A percentile compares a stretch with the other conserved stretches of the same genome.
Evolutionary conservation across 768 basidiomycete species (phyloP).

Genomic region (Lyophyllum atratum): DNA sequence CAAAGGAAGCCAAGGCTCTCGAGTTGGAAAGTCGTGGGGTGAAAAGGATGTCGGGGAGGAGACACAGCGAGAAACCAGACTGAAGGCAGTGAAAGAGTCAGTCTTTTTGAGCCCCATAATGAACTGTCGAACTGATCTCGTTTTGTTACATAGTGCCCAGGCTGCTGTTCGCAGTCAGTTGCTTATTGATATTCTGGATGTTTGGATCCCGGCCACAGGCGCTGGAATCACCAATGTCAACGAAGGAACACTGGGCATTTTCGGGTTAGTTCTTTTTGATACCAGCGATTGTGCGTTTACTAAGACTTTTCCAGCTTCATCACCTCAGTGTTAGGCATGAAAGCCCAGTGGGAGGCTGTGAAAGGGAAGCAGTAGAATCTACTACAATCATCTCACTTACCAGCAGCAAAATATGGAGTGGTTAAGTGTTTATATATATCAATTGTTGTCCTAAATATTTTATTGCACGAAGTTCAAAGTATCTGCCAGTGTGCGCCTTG

Average conservation of each 20-base stretch:
- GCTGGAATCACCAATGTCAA: slow-evolving; percentile 75
- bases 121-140: background rate
- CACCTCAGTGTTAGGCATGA: slow-evolving; percentile 70
- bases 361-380: slow-evolving; percentile 39
- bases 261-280: slow-evolving; percentile 58
- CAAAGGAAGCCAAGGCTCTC: slow-evolving; percentile 60
- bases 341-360: slow-evolving; percentile 65
- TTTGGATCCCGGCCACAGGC: slow-evolving; percentile 87
- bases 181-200: slow-evolving; percentile 79
- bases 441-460: background rate
- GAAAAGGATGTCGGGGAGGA: slow-evolving; percentile 73
- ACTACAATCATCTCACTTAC: background rate
- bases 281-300: slow-evolving; percentile 3
- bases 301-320: slow-evolving; percentile 50
- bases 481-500: too few species aligned
- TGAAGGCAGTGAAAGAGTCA: slow-evolving; percentile 57
- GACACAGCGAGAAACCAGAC: slow-evolving; percentile 62
- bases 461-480: background rate
- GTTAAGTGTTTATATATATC: background rate
- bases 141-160: slow-evolving; percentile 48
- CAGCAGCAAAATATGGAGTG: background rate
- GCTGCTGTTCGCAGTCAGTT: slow-evolving; percentile 76
- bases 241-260: slow-evolving; percentile 83
- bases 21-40: slow-evolving; percentile 42
- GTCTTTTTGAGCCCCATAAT: slow-evolving; percentile 22